Evolutionary conservation across 2,329 filamentous ascomycete species (phyloP), one percentile per base, ranked within the genome.

Genomic region (Clonostachys chloroleuca): DNA sequence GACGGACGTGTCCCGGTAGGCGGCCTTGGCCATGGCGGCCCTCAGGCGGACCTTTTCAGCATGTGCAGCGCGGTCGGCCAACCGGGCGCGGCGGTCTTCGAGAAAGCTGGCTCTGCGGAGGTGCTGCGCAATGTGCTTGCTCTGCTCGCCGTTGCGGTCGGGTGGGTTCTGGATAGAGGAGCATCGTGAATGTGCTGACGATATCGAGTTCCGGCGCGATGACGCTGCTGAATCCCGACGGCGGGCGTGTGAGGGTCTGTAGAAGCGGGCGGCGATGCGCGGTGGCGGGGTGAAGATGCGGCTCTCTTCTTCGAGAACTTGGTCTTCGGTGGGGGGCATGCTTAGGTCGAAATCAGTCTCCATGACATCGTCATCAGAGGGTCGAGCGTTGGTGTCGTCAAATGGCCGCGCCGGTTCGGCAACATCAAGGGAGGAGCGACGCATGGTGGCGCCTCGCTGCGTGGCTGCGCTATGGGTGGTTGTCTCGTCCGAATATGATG

Each of bases 41-140:
- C 87, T 79, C 51, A 90, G 68, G 45, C 89, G 84, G 14, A 94
- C 89, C 62, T 92, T 89, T 65, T 94, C 89, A 18, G 86, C 89
- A 64, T 94, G 88, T 8, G 86, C 86, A 30, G 89, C 89, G 47
- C 88, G 77, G 63, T 92, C 88, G 47, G 89, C 88, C 16, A 94
- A 75, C 17, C 88, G 80, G 13, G 88, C 87, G 61, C 89, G 90
- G 51, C 89, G 84, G 54, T 86, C 86, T 64, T 92, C 88, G 51
- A 92, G 79, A 49, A 92, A 92, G 14, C 86, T 89, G 43, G 87
- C 84, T 46, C 89, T 83, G 40, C 89, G 87, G 48, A 91, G 74
- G 61, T 91, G 87, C 61, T 91, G 87, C 48, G 87, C 87, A 47
- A 91, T 74, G 64, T 89, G 79, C 62, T 87, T 88, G 72, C 84